Conservation (phyloP, 2,329 filamentous ascomycete species). For the Capronia epimyces region DNA sequence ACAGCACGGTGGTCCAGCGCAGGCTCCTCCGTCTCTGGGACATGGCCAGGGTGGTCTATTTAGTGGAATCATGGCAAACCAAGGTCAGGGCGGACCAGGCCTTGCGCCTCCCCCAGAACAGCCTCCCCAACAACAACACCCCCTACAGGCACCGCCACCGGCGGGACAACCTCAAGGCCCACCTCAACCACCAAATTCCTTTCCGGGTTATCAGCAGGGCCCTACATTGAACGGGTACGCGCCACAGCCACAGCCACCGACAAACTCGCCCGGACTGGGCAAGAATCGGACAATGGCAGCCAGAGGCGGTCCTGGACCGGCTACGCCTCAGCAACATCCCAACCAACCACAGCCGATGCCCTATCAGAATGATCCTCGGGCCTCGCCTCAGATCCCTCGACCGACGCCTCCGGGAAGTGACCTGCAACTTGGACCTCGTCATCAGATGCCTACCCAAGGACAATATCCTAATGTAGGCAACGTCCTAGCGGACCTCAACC, state of each 20-base stretch:
- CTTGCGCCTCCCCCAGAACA: slow-evolving; percentile 71
- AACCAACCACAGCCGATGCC: slow-evolving; percentile 52
- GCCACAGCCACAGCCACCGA: slow-evolving; percentile 74
- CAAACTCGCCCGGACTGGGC: slow-evolving; percentile 77
- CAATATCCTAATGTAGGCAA: slow-evolving; percentile 54
- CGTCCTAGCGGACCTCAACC: slow-evolving; percentile 77
- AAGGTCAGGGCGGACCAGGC: slow-evolving; percentile 75
- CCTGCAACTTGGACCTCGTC: slow-evolving; percentile 26
- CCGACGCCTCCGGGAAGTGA: slow-evolving; percentile 58
- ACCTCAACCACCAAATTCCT: slow-evolving; percentile 68
- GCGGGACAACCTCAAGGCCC: slow-evolving; percentile 44
- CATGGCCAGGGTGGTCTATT: slow-evolving; percentile 87
- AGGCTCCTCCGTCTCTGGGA: slow-evolving; percentile 79
- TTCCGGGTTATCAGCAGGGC: slow-evolving; percentile 64
- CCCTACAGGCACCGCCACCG: slow-evolving; percentile 52
- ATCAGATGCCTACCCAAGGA: slow-evolving; percentile 47
- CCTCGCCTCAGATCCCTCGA: slow-evolving; percentile 81
- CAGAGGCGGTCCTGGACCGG: slow-evolving; percentile 60
- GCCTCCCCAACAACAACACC: slow-evolving; percentile 51
- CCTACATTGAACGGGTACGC: slow-evolving; percentile 67
- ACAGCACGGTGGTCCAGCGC: slow-evolving; percentile 72
- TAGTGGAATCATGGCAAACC: slow-evolving; percentile 90
- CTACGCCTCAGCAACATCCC: slow-evolving; percentile 84
- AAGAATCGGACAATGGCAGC: slow-evolving; percentile 59
- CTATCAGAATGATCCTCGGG: slow-evolving; percentile 74